phyloP scores from a whole-genome alignment of 345 rosid genomes.

The Eucalyptus globulus region DNA sequence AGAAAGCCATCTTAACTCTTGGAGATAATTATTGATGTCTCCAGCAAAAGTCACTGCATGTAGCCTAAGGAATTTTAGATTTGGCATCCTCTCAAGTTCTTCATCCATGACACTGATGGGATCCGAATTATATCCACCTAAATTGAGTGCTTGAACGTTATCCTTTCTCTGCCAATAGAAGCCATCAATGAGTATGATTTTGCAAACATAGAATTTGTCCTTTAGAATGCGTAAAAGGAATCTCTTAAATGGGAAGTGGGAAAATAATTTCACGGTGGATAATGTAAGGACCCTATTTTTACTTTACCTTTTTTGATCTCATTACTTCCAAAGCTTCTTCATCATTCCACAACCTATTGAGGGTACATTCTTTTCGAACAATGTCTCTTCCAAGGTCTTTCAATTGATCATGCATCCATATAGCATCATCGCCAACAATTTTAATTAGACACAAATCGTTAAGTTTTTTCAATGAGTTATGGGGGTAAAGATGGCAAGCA shows the following conservation, averaged over 20 bases:
- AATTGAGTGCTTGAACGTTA: not conserved
- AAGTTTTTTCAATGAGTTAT: not conserved
- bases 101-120: not conserved
- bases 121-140: rapidly evolving
- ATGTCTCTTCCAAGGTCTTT: not conserved
- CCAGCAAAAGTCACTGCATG: rapidly evolving
- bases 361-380: rapidly evolving
- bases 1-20: not conserved
- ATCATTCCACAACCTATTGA: rapidly evolving
- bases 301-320: rapidly evolving
- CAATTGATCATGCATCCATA: not conserved
- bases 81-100: not conserved
- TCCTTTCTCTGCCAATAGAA: not conserved
- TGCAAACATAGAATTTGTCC: not conserved
- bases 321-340: not conserved
- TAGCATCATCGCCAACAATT: rapidly evolving
- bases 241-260: rapidly evolving
- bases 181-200: not conserved
- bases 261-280: not conserved
- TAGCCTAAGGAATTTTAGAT: not conserved
- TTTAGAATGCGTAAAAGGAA: not conserved
- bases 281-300: not conserved
- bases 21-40: not conserved
- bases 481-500: not conserved
- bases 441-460: not conserved